phyloP scores from a whole-genome alignment of 495 filamentous ascomycete species.

The Amorphotheca resinae region DNA sequence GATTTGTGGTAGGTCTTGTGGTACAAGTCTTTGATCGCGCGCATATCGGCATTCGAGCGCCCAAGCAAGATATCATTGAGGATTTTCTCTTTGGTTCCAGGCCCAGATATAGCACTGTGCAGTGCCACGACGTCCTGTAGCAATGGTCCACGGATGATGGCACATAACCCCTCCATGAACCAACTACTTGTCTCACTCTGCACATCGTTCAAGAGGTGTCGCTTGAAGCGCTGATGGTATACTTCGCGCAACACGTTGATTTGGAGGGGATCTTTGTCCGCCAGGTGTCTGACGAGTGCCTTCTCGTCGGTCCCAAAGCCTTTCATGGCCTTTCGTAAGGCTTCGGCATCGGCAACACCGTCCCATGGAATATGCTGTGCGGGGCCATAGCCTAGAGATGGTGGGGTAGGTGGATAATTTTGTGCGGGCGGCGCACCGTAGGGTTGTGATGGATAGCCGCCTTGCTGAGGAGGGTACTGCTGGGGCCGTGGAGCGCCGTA shows the following conservation, averaged over 20 bases:
- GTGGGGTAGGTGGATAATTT: slow-evolving; percentile 32
- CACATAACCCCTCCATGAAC: slow-evolving; percentile 56
- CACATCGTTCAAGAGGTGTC: slow-evolving; percentile 61
- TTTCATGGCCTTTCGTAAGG: slow-evolving; percentile 73
- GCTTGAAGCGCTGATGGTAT: slow-evolving; percentile 47
- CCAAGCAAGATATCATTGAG: slow-evolving; percentile 79
- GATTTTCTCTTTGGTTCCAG: slow-evolving; percentile 75
- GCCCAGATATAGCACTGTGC: slow-evolving; percentile 55
- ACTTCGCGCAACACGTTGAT: slow-evolving; percentile 53
- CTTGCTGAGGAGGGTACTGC: slow-evolving; percentile 3
- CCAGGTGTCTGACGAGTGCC: slow-evolving; percentile 51
- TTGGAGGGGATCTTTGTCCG: slow-evolving; percentile 57
- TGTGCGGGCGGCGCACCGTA: not conserved
- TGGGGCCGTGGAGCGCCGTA: slow-evolving; percentile 7
- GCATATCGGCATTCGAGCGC: slow-evolving; percentile 71
- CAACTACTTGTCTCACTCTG: slow-evolving; percentile 62
- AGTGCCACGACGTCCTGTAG: slow-evolving; percentile 53
- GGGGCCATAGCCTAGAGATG: slow-evolving; percentile 50
- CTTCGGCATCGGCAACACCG: slow-evolving; percentile 50
- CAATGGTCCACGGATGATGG: slow-evolving; percentile 66
- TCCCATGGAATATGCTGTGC: slow-evolving; percentile 52
- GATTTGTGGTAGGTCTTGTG: slow-evolving; percentile 44
- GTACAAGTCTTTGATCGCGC: slow-evolving; percentile 69
- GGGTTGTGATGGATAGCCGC: not conserved
- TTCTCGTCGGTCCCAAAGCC: slow-evolving; percentile 83